Evolutionary conservation across 2,329 filamentous ascomycete species (phyloP), one percentile per base, ranked within the genome.

Genomic region (Penicillium sp.): DNA sequence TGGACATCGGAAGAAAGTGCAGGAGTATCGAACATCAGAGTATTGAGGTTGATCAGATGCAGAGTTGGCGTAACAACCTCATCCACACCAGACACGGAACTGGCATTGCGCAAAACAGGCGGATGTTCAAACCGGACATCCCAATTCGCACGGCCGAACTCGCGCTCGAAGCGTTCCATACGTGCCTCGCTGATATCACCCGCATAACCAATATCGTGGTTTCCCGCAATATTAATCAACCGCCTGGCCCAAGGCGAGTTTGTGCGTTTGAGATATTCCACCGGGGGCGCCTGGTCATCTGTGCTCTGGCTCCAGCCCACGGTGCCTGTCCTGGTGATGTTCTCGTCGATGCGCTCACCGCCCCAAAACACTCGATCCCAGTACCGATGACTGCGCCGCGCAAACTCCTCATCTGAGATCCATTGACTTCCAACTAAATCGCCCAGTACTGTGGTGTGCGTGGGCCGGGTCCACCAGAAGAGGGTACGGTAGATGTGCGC

Each of bases 161-260:
- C 83, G 21, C 82, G 81, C 75, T 96, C 92, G 69, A 97, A 99
- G 1, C 94, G 84, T 27, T 84, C 79, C 51, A 97, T 80, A 3
- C 92, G 85, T 57, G 85, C 81, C n/a, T 81, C 76, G 39, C 88
- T 91, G 57, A 97, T 82, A 72, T 99, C 94, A 3, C 94, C 94
- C 0, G 92, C 91, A 71, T 99, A 99, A 32, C 94, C 94, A 67
- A 99, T 87, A 72, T 99, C 94, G 70, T 99, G 94, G 68, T 99
- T 99, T 1, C 94, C 94, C 0, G 87, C 92, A 24, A 97, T 85
- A 63, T 96, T 95, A 70, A 99, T 91, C 59, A 97, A 81, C 52
- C 89, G 84, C 39, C 79, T 82, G n/a, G 80, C 75, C 94, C 94
- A 97, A 2, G 74, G 72, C 5, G 78, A 74, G 56, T 81, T 75